Conservation (phyloP, 257 asterid species). For the Solanum sparsipilum region DNA sequence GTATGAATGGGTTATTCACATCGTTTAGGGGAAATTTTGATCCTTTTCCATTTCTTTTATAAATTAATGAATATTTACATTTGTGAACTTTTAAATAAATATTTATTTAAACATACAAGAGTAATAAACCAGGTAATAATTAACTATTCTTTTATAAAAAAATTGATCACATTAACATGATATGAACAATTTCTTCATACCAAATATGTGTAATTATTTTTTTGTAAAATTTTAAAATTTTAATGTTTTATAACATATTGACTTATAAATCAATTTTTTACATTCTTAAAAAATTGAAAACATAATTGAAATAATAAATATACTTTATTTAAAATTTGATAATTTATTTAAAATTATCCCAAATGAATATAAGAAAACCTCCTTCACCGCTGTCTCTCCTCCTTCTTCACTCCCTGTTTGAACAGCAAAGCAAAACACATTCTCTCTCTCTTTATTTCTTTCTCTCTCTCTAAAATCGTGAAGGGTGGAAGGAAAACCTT, state of each 20-base stretch:
- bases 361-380: background rate
- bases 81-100: background rate
- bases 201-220: too few species aligned
- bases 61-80: too few species aligned
- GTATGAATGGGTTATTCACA: background rate
- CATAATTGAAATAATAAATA: background rate
- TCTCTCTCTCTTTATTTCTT: background rate
- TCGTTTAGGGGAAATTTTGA: background rate
- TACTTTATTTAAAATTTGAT: too few species aligned
- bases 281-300: too few species aligned
- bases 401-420: background rate
- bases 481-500: background rate
- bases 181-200: too few species aligned
- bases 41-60: too few species aligned
- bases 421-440: background rate
- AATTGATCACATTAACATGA: background rate
- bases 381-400: background rate
- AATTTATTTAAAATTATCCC: too few species aligned
- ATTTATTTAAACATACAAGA: too few species aligned
- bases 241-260: too few species aligned
- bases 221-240: too few species aligned
- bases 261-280: too few species aligned
- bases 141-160: background rate
- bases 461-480: slow-evolving; percentile 21
- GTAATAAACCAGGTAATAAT: background rate